These are phyloP conservation scores for Thelephora ganbajun DNA, from an alignment of 768 basidiomycete species.

Conservation along the genomic window DNA sequence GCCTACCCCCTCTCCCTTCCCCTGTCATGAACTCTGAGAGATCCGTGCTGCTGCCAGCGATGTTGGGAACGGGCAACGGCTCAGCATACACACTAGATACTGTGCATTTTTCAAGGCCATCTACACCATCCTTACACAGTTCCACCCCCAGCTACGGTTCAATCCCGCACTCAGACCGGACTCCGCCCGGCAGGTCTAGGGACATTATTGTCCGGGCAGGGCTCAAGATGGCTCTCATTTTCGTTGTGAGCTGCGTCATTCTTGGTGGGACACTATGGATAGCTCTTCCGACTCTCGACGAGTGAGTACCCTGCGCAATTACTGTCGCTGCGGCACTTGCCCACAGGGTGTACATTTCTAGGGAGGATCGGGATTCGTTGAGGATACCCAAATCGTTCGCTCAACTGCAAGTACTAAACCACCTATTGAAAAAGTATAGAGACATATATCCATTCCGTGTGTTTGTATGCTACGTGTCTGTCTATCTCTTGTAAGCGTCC, in stretches of 20 bases:
- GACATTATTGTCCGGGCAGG: conserved; percentile 67
- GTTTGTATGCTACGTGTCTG: conserved; percentile 73
- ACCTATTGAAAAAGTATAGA: conserved; percentile 81
- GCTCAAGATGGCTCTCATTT: conserved; percentile 72
- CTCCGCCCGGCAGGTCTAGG: conserved; percentile 23
- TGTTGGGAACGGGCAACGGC: conserved; percentile 16
- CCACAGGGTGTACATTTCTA: conserved; percentile 17
- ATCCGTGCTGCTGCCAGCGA: neutral
- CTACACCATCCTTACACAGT: conserved; percentile 14
- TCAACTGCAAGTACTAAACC: conserved; percentile 76
- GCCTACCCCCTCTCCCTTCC: conserved; percentile 1
- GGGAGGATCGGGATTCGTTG: conserved; percentile 61
- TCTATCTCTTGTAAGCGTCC: conserved; percentile 78
- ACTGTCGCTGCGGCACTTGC: conserved; percentile 3
- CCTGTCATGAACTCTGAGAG: neutral
- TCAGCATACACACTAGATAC: conserved; percentile 56
- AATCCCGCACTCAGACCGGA: conserved; percentile 15
- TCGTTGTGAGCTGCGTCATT: conserved; percentile 49
- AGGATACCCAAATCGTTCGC: conserved; percentile 81
- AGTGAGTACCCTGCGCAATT: conserved; percentile 31
- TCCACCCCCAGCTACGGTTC: conserved; percentile 35
- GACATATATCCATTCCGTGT: conserved; percentile 79
- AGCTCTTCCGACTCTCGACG: conserved; percentile 65
- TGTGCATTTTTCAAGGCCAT: conserved; percentile 21
- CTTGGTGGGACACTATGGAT: conserved; percentile 73